Evolutionary conservation across 441 rosid genomes (phyloP), one percentile per base, ranked within the genome.

Genomic region (Populus hybrid): DNA sequence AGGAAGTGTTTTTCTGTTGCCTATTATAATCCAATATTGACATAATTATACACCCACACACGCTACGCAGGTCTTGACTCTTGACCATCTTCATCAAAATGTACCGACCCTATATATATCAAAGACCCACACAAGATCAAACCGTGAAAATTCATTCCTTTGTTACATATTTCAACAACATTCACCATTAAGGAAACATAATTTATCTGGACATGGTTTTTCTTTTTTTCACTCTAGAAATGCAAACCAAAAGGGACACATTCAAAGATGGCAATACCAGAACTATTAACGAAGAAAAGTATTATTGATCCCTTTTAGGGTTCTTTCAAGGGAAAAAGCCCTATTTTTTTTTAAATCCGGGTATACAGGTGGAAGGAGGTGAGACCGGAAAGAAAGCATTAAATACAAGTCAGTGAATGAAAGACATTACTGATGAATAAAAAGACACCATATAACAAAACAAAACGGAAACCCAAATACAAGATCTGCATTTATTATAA

Each of bases 401-500:
- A 82, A 86, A 83, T 82, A 76, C 81, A 80, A 76, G 74, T 29
- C 33, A 77, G 73, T n/a, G 71, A 80, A 76, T 23, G 70, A 71
- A 65, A 26, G 29, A 16, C 50, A 29, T 3, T 29, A 53, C 72
- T 64, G 78, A 77, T 75, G 84, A 81, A 77, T 61, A 50, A 76
- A 76, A 77, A 74, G 77, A 72, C 82, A 71, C 71, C 75, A 61
- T 73, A 69, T 20, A 77, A 79, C 69, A 68, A 67, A 80, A 64
- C 8, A 24, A 69, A 63, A 40, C 31, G 7, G 35, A 40, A 26
- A 12, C n/a, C 61, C 61, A 63, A 65, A 21, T 64, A 71, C 83
- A 81, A 87, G 89, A 91, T 88, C 94, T 84, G 86, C 90, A 88
- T 88, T 89, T 68, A 89, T 82, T 88, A 83, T 64, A 74, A 73